Conservation (phyloP, 208 protist genomes). For the Acanthamoeba lenticulata region DNA sequence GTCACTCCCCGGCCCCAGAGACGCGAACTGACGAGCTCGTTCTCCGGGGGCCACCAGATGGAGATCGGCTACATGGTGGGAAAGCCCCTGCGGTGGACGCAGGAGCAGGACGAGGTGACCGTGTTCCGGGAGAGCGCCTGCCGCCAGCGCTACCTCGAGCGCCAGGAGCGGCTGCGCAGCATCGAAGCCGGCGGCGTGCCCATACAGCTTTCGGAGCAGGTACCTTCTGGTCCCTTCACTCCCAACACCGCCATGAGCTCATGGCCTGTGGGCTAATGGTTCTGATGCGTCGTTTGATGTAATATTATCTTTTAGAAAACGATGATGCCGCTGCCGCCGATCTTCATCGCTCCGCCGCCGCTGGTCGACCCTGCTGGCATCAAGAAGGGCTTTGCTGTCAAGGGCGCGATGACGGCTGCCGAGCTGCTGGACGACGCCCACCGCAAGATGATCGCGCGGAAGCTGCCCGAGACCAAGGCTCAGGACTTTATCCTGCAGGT, state of each 20-base stretch:
- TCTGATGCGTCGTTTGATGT: no score
- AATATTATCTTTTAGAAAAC: not conserved
- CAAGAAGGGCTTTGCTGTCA: conserved; percentile 1
- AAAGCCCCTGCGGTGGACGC: conserved; percentile 27
- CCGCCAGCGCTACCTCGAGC: conserved; percentile 22
- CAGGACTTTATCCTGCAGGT: conserved; percentile 33
- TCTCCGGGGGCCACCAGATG: no score
- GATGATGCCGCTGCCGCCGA: not conserved
- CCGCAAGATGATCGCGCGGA: not conserved
- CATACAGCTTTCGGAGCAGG: not conserved
- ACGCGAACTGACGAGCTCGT: no score
- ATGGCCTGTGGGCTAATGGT: not conserved
- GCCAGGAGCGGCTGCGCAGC: conserved; percentile 23
- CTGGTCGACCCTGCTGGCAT: not conserved
- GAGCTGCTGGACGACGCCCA: not conserved
- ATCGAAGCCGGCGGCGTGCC: conserved; percentile 42
- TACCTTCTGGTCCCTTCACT: not conserved
- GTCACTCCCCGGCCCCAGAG: no score
- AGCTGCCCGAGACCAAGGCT: not conserved
- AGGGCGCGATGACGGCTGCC: not conserved
- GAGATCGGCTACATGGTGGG: conserved; percentile 1
- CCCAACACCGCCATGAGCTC: not conserved
- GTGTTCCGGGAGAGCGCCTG: conserved; percentile 20
- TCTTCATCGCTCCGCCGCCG: not conserved
- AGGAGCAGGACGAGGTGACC: conserved; percentile 46